phyloP scores from a whole-genome alignment of 73 alveolate genomes.

The Tetrahymena borealis region DNA sequence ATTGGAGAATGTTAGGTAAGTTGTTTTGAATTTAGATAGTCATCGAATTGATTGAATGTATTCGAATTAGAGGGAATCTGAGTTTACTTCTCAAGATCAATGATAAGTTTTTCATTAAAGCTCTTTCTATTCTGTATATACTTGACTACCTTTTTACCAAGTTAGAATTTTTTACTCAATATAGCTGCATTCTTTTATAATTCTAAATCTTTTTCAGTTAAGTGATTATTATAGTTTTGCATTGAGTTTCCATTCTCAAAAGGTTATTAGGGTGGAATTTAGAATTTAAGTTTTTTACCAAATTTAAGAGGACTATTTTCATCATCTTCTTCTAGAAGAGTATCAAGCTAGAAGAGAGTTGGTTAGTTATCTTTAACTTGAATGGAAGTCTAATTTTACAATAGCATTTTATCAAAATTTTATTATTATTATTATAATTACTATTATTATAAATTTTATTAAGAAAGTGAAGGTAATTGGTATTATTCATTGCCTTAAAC shows the following conservation, averaged over 20 bases:
- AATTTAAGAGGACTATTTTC: background rate
- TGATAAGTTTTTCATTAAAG: background rate
- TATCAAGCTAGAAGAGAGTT: background rate
- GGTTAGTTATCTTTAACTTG: background rate
- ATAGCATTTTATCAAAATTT: too few relatives aligned
- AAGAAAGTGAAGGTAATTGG: background rate
- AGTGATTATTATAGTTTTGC: background rate
- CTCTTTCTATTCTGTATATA: background rate
- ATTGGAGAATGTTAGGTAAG: background rate
- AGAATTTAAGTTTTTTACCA: background rate
- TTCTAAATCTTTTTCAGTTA: background rate
- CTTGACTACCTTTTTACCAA: background rate
- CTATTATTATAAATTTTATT: background rate
- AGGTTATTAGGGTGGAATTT: background rate
- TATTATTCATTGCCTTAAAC: background rate
- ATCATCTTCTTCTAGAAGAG: background rate
- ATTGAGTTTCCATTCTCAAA: background rate
- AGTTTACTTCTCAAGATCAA: background rate
- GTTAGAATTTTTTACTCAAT: background rate
- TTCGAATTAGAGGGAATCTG: background rate
- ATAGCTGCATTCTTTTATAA: background rate
- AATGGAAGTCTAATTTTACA: background rate
- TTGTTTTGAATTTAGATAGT: background rate
- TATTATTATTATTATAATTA: background rate
- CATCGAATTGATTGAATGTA: background rate